Evolutionary conservation across 192 early-diverging fungal genomes (phyloP).

Genomic region (Podila horticola): DNA sequence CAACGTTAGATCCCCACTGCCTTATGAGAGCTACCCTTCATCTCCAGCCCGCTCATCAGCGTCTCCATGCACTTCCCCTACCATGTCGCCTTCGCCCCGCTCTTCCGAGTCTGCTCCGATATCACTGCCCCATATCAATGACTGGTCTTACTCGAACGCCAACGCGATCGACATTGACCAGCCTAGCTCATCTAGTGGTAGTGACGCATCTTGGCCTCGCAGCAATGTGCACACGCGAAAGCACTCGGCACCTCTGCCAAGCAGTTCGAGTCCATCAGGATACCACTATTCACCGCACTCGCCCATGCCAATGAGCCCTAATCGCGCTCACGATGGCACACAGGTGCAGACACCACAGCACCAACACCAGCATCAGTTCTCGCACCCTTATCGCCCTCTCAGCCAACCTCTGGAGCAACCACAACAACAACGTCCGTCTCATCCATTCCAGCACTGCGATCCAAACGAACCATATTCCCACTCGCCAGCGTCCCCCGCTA

Average conservation of each 20-base stretch:
- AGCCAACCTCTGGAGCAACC: not conserved
- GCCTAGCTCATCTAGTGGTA: not conserved
- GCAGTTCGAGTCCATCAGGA: slow-evolving; percentile 5
- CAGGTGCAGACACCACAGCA: not conserved
- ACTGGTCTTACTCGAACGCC: slow-evolving; percentile 23
- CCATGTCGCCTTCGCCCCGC: slow-evolving; percentile 26
- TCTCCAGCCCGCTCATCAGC: slow-evolving; percentile 29
- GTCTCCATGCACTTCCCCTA: slow-evolving; percentile 31
- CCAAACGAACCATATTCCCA: not conserved
- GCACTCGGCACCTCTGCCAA: not conserved
- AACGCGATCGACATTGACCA: slow-evolving; percentile 5
- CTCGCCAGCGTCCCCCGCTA: not conserved
- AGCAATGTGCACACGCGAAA: not conserved
- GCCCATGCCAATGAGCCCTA: not conserved
- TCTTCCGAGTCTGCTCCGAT: slow-evolving; percentile 23
- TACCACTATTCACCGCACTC: not conserved
- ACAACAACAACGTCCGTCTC: not conserved
- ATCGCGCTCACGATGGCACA: too few species aligned
- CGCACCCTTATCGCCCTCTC: not conserved
- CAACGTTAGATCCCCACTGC: not conserved
- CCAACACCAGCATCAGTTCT: not conserved
- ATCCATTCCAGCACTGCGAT: not conserved
- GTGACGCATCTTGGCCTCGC: not conserved
- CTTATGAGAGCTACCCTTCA: slow-evolving; percentile 27
- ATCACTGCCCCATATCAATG: slow-evolving; percentile 29